A percentile compares a stretch with the other conserved stretches of the same genome.
Conservation (phyloP, 192 early-diverging fungal genomes). For the Podila clonocystis region DNA sequence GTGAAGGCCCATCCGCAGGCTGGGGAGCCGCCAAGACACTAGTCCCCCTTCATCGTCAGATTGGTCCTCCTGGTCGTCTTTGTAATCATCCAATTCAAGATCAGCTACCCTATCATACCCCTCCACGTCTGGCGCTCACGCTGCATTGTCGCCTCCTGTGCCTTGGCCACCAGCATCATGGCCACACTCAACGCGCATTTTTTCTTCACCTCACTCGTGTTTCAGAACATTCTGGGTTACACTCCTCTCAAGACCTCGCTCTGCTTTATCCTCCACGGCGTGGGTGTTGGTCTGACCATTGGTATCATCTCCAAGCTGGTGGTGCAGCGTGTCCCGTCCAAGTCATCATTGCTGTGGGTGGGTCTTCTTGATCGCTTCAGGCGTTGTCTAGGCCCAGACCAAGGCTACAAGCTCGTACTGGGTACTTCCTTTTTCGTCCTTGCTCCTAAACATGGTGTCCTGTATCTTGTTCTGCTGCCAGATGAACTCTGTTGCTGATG, state of each 20-base stretch:
- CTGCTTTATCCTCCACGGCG: not conserved
- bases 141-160: slow-evolving; percentile 1
- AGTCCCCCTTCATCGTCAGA: slow-evolving; percentile 4
- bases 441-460: slow-evolving; percentile 6
- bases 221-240: slow-evolving; percentile 4
- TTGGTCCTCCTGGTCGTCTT: not conserved
- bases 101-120: slow-evolving; percentile 6
- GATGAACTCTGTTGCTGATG: slow-evolving; percentile 11
- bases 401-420: not conserved
- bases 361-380: slow-evolving; percentile 11
- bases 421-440: not conserved
- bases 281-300: not conserved
- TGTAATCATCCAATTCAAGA: not conserved
- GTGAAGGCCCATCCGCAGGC: slow-evolving; percentile 11
- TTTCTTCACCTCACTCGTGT: not conserved
- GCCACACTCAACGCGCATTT: not conserved
- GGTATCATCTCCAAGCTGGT: not conserved
- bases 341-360: slow-evolving; percentile 7
- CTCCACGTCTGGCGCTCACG: slow-evolving; percentile 11
- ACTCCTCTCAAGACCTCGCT: slow-evolving; percentile 1
- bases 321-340: not conserved
- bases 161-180: not conserved
- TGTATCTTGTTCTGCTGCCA: slow-evolving; percentile 11
- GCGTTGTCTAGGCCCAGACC: slow-evolving; percentile 6
- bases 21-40: slow-evolving; percentile 1